Percentiles rank a stretch among this genome's conserved stretches.
Evolutionary conservation across 768 basidiomycete genomes (phyloP).

Genomic region (Phaffia tasmanica): DNA sequence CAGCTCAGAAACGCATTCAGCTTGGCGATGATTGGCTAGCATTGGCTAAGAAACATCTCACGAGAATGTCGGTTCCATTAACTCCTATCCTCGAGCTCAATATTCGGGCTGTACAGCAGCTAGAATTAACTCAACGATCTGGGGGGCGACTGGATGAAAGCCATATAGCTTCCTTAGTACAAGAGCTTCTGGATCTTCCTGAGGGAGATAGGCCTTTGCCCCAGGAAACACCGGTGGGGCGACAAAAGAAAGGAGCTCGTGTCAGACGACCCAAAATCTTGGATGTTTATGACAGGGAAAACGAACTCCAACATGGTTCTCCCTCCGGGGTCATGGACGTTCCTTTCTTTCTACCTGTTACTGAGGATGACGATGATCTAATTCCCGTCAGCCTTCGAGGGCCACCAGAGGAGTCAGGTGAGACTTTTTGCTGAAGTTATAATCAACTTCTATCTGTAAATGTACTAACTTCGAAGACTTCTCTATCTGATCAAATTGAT

Average conservation of each 20-base stretch:
- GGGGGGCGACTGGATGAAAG: slow-evolving; percentile 3
- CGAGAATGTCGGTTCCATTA: neutral
- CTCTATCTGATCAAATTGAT: neutral
- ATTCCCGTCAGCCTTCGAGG: slow-evolving; percentile 10
- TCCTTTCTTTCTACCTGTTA: slow-evolving; percentile 1
- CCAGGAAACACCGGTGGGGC: neutral
- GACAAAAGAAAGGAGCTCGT: neutral
- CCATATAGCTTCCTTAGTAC: slow-evolving; percentile 12
- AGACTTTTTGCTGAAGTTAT: no score
- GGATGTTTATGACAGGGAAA: neutral
- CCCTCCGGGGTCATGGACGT: neutral
- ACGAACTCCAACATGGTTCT: neutral
- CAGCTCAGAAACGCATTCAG: slow-evolving; percentile 12
- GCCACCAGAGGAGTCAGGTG: no score
- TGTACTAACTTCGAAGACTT: neutral
- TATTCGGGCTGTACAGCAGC: slow-evolving; percentile 7
- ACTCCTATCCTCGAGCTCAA: slow-evolving; percentile 3
- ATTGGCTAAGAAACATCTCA: slow-evolving; percentile 11
- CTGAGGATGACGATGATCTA: slow-evolving; percentile 14
- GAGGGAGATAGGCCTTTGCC: neutral
- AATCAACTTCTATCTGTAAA: no score
- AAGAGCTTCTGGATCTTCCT: slow-evolving; percentile 8
- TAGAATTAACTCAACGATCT: neutral
- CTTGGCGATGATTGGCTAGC: slow-evolving; percentile 16
- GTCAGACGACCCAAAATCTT: slow-evolving; percentile 1